Evolutionary conservation across 495 filamentous ascomycete species (phyloP).

Genomic region (Viridothelium virens): DNA sequence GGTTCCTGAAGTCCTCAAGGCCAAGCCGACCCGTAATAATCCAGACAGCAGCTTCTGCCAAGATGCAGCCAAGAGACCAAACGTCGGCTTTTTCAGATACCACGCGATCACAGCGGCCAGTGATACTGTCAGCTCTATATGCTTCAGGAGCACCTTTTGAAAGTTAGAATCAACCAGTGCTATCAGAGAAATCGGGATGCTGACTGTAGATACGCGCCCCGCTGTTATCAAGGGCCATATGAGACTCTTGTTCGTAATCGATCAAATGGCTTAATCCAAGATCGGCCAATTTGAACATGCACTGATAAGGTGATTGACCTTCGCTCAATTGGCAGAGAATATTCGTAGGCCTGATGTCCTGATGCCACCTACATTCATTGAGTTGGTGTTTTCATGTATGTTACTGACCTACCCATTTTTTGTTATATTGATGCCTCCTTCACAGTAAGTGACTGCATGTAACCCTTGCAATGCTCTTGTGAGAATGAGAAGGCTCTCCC

Average conservation of each 20-base stretch:
- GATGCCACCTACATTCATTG: constrained; percentile 6
- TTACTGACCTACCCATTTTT: background rate
- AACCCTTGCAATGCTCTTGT: background rate
- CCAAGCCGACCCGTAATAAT: background rate
- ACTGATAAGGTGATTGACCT: constrained; percentile 6
- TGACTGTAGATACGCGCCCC: background rate
- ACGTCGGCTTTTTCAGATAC: constrained; percentile 1
- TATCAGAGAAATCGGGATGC: background rate
- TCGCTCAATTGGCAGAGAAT: background rate
- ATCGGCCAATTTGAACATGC: constrained; percentile 6
- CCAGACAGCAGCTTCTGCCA: constrained; percentile 14
- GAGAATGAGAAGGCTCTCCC: constrained; percentile 2
- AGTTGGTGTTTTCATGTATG: background rate
- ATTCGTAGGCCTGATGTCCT: background rate
- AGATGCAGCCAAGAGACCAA: constrained; percentile 10
- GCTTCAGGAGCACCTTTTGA: constrained; percentile 3
- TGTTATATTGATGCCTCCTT: background rate
- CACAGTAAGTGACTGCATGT: background rate
- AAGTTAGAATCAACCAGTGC: background rate
- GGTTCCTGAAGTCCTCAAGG: constrained; percentile 6
- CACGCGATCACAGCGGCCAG: background rate
- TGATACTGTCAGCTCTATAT: constrained; percentile 3
- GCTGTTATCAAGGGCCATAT: background rate
- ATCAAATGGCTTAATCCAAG: constrained; percentile 9
- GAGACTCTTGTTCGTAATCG: background rate